These are phyloP conservation scores for Candolleomyces eurysporus DNA, from an alignment of 768 basidiomycete genomes.

Conservation along the genomic window DNA sequence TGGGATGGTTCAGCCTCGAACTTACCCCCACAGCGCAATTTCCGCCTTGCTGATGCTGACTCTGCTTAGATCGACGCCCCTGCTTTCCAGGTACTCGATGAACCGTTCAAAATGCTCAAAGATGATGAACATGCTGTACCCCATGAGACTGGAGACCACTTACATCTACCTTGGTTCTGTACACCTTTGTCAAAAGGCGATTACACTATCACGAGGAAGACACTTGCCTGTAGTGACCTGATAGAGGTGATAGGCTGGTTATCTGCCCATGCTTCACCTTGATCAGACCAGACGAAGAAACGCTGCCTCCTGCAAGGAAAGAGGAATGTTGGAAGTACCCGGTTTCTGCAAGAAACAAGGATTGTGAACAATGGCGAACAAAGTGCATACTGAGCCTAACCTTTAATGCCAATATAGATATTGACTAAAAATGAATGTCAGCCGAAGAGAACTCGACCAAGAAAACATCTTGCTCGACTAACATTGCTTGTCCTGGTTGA, in stretches of 20 bases:
- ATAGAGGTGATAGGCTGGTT: constrained; percentile 59
- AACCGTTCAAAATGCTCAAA: constrained; percentile 58
- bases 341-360: constrained; percentile 29
- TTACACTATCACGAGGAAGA: too few species aligned
- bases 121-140: background rate
- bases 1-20: background rate
- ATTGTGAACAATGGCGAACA: background rate
- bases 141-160: background rate
- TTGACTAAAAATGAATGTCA: constrained; percentile 38
- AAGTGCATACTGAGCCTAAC: constrained; percentile 16
- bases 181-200: too few species aligned
- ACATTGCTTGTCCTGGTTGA: constrained; percentile 52
- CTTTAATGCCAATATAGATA: constrained; percentile 68
- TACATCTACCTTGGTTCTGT: too few species aligned
- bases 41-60: constrained; percentile 63
- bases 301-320: constrained; percentile 53
- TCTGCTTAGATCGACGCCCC: constrained; percentile 58
- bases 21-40: constrained; percentile 53
- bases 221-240: constrained; percentile 59
- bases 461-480: constrained; percentile 13
- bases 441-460: constrained; percentile 2
- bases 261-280: constrained; percentile 61
- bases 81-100: constrained; percentile 46
- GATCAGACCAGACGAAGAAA: constrained; percentile 66
- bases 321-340: constrained; percentile 70